Conservation (phyloP, 1,284 basidiomycete species). For the Somion occarium region DNA sequence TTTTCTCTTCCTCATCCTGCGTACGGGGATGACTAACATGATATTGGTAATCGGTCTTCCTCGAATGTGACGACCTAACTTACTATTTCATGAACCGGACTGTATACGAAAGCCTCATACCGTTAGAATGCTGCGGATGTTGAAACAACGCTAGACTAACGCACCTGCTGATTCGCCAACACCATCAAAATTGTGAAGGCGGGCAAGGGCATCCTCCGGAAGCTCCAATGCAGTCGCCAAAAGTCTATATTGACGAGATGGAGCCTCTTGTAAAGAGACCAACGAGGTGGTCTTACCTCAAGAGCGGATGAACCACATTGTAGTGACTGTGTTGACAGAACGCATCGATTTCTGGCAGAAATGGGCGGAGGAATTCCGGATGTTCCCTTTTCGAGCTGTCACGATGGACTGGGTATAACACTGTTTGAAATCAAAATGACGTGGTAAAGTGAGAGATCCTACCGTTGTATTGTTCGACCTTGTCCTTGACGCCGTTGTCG, state of each 20-base stretch:
- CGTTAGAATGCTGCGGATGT: too few species aligned
- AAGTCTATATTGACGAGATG: slow-evolving; percentile 30
- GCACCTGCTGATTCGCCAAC: slow-evolving; percentile 28
- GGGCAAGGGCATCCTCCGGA: slow-evolving; percentile 31
- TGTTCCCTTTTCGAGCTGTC: slow-evolving; percentile 25
- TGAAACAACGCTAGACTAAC: too few species aligned
- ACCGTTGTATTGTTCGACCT: slow-evolving; percentile 59
- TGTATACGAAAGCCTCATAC: slow-evolving; percentile 19
- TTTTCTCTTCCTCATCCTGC: slow-evolving; percentile 48
- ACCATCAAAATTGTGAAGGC: slow-evolving; percentile 25
- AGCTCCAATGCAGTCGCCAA: slow-evolving; percentile 35
- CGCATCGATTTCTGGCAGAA: slow-evolving; percentile 37
- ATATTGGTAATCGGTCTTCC: background rate
- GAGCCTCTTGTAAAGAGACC: background rate
- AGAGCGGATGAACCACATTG: slow-evolving; percentile 21
- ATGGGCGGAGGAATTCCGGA: slow-evolving; percentile 31
- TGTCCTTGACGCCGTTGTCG: slow-evolving; percentile 53
- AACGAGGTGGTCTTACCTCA: slow-evolving; percentile 12
- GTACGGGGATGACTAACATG: slow-evolving; percentile 36
- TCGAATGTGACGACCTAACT: background rate
- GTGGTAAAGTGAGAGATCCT: slow-evolving; percentile 12
- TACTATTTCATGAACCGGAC: slow-evolving; percentile 58
- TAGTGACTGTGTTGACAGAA: slow-evolving; percentile 29
- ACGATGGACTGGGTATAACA: slow-evolving; percentile 16
- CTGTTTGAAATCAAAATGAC: background rate